A percentile compares a stretch with the other conserved stretches of the same genome.
These are phyloP conservation scores for Picochlorum costavermella DNA, from an alignment of 139 green algal genomes.

Conservation along the genomic window DNA sequence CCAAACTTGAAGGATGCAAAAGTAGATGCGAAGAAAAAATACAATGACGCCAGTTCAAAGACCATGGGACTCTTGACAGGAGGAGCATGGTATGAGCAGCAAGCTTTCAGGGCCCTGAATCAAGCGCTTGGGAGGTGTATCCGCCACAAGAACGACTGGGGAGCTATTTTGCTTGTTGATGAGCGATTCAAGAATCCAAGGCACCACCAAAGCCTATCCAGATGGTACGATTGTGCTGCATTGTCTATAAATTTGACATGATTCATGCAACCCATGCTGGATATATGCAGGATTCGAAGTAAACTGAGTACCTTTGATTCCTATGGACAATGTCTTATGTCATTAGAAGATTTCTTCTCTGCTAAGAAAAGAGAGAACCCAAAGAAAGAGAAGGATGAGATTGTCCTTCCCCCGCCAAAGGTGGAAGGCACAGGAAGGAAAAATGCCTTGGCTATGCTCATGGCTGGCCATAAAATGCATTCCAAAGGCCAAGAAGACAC, in stretches of 20 bases:
- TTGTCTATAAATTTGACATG: neutral
- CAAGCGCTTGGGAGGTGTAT: slow-evolving; percentile 87
- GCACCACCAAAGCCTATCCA: slow-evolving; percentile 48
- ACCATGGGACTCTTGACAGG: slow-evolving; percentile 42
- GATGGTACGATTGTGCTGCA: slow-evolving; percentile 38
- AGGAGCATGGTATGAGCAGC: slow-evolving; percentile 82
- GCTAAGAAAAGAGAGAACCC: neutral
- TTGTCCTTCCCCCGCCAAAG: neutral
- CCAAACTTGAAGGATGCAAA: slow-evolving; percentile 72
- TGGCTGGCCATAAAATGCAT: neutral
- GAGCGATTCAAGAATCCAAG: slow-evolving; percentile 50
- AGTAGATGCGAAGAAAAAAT: slow-evolving; percentile 69
- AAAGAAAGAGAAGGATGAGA: neutral
- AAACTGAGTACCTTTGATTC: neutral
- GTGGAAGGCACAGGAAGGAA: neutral
- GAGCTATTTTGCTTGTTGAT: slow-evolving; percentile 90
- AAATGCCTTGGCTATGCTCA: slow-evolving; percentile 1
- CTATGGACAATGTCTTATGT: neutral
- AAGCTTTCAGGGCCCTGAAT: slow-evolving; percentile 78
- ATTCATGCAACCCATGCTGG: neutral
- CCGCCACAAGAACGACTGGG: slow-evolving; percentile 84
- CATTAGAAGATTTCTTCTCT: slow-evolving; percentile 3
- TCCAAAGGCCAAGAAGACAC: neutral
- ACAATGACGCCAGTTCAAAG: slow-evolving; percentile 45
- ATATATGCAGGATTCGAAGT: neutral